Base-by-base conservation (phyloP, 306 rosid species). In the Lathyrus sativus region DNA sequence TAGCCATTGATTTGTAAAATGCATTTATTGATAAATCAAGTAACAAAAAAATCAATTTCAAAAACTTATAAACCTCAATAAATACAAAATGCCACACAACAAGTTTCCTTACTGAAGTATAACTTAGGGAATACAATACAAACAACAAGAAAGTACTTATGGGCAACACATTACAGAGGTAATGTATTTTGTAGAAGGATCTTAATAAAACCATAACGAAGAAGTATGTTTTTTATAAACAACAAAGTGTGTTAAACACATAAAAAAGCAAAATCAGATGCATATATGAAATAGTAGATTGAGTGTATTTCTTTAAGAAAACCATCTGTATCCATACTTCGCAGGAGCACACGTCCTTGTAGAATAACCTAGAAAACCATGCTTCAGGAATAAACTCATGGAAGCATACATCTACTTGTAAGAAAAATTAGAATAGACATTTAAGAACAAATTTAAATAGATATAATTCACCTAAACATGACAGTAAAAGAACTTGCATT, bases 401-500 rank as follows among this genome's bases (percentile, higher is more conserved):
- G 24, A 50, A 18, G 9, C 26, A 64, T 41, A 53, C 9, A 74
- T 54, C 39, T 41, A 7, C 3, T 19, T 38, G 44, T 60, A 57
- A 11, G 35, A 69, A 62, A 29, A 59, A 14, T n/a, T 10, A 50
- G n/a, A 9, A 5, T n/a, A 78, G 18, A 28, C 18, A 35, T 35
- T 33, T 60, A 57, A 11, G 28, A 68, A 62, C 19, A 59, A 59
- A 14, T 17, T 12, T 43, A 17, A 11, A 3, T n/a, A 79, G 17
- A 28, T 10, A 33, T 33, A 33, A 33, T 33, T 33, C 38, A 33
- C 38, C 8, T 33, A 33, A 1, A 6, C 38, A 56, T 26, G 39
- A 82, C 66, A 57, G 48, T 77, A 78, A 61, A 38, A 71, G 9
- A 67, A 41, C 63, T 53, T 48, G 68, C 54, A 76, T 66, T 56